Base-by-base conservation (phyloP, 2,329 filamentous ascomycete species). In the Ceratocystiopsis minuta region DNA sequence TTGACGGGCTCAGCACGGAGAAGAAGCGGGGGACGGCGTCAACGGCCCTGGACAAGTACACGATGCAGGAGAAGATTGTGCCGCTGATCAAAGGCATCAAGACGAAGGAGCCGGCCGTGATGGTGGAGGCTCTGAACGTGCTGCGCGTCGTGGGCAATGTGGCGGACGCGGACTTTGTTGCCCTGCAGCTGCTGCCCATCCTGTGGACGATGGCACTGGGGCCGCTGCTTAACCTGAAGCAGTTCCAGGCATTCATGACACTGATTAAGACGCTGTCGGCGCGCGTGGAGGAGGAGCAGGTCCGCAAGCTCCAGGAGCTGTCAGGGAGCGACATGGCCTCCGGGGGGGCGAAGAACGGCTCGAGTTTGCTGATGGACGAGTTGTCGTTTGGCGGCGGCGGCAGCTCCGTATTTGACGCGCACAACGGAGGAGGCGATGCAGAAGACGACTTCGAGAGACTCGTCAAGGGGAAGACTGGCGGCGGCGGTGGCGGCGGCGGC, bases 31-130 rank as follows among this genome's bases (percentile, higher is more conserved):
- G 69, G 2, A 72, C 70, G 4, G 80, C 73, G 1, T 80, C 80
- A 1, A 85, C 77, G 2, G 87, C 88, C 3, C 65, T 98, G 24
- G 90, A 98, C 63, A 96, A 96, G 58, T 96, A 90, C 55, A 96
- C 90, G 0, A 88, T 98, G 63, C 90, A 98, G 57, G 90, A 98
- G 56, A 96, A 95, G 63, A 82, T 98, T 32, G 73, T 96, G 0
- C 90, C 90, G 0, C 63, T 96, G 5, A 68, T 98, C 46, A 86
- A 83, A 54, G 86, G 70, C 2, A 96, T 98, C 63, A 96, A 94
- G 60, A 98, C 90, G 0, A 96, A 94, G 56, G 90, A 98, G 57
- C 90, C 90, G 0, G 87, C 86, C 9, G 90, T 98, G 11, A 96
- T 96, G 83, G 81, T 96, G 67, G 87, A 88, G 6, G 80, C 86